Conservation (phyloP, 495 filamentous ascomycete species). For the Penicilliopsis zonata region DNA sequence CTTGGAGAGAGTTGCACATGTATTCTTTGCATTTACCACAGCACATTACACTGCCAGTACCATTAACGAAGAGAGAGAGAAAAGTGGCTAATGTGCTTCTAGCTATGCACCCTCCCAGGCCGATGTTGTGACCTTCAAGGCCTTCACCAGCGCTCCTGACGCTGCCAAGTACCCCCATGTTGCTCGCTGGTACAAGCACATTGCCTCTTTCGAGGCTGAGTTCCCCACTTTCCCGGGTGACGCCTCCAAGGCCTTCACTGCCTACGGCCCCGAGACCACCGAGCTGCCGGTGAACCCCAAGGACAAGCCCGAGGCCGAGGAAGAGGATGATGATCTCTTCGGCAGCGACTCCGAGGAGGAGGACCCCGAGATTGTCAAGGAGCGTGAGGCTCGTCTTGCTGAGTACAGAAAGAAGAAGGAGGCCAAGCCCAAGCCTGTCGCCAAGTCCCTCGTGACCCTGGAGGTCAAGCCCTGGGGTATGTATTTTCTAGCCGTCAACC, state of each 20-base stretch:
- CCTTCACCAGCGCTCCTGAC: conserved; percentile 61
- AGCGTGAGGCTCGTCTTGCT: conserved; percentile 78
- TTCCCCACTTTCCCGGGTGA: conserved; percentile 88
- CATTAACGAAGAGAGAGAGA: no score
- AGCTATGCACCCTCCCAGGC: conserved; percentile 86
- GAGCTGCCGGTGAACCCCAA: conserved; percentile 72
- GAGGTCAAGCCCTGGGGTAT: conserved; percentile 99
- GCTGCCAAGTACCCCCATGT: conserved; percentile 83
- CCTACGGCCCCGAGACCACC: conserved; percentile 77
- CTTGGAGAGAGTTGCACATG: conserved; percentile 5
- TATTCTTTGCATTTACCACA: no score
- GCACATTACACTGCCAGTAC: no score
- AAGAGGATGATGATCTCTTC: conserved; percentile 83
- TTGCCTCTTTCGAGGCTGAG: conserved; percentile 77
- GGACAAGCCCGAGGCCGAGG: conserved; percentile 66
- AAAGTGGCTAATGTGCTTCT: no score
- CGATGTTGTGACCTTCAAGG: conserved; percentile 91
- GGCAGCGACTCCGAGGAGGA: conserved; percentile 83
- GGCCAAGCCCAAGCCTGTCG: conserved; percentile 73
- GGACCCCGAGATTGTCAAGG: conserved; percentile 67
- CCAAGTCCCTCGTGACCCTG: conserved; percentile 90
- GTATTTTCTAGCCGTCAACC: conserved; percentile 21
- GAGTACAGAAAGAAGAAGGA: conserved; percentile 98
- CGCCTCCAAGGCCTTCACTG: conserved; percentile 71
- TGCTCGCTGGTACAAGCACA: conserved; percentile 98